Conservation (phyloP, 2,329 filamentous ascomycete species). For the Amauroascus verrucosus region DNA sequence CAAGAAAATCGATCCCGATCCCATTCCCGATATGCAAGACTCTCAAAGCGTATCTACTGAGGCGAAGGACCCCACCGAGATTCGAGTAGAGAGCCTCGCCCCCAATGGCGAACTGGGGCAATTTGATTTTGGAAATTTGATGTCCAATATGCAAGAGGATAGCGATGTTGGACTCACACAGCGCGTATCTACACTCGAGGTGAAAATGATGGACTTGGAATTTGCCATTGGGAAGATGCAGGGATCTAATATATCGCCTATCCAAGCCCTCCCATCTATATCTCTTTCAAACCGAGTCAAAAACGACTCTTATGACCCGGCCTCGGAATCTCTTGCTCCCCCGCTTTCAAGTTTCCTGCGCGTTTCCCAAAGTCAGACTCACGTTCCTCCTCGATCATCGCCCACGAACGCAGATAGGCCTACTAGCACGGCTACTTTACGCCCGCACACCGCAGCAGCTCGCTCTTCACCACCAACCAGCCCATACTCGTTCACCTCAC, state of each 20-base stretch:
- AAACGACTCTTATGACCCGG: conserved; percentile 14
- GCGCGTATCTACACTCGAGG: conserved; percentile 40
- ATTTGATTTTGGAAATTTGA: conserved; percentile 31
- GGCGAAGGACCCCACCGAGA: conserved; percentile 1
- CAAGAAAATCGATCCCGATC: conserved; percentile 19
- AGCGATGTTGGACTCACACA: conserved; percentile 36
- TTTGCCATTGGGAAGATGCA: conserved; percentile 42
- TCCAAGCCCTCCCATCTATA: neutral
- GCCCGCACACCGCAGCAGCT: conserved; percentile 20
- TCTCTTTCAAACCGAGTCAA: conserved; percentile 12
- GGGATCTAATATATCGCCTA: conserved; percentile 22
- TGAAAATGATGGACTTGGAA: conserved; percentile 43
- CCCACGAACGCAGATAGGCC: conserved; percentile 25
- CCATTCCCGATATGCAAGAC: conserved; percentile 2
- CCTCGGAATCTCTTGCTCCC: conserved; percentile 15
- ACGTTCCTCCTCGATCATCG: conserved; percentile 15
- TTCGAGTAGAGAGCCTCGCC: conserved; percentile 5
- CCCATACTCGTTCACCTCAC: conserved; percentile 21
- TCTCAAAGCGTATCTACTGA: neutral
- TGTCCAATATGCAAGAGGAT: conserved; percentile 33
- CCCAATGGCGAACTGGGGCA: conserved; percentile 11
- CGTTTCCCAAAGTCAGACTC: conserved; percentile 7
- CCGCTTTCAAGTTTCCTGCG: conserved; percentile 1
- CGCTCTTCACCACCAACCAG: conserved; percentile 21
- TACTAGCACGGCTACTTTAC: conserved; percentile 22